A percentile compares a stretch with the other conserved stretches of the same genome.
phyloP scores from a whole-genome alignment of 2,329 filamentous ascomycete species.

The Fusarium continuum region DNA sequence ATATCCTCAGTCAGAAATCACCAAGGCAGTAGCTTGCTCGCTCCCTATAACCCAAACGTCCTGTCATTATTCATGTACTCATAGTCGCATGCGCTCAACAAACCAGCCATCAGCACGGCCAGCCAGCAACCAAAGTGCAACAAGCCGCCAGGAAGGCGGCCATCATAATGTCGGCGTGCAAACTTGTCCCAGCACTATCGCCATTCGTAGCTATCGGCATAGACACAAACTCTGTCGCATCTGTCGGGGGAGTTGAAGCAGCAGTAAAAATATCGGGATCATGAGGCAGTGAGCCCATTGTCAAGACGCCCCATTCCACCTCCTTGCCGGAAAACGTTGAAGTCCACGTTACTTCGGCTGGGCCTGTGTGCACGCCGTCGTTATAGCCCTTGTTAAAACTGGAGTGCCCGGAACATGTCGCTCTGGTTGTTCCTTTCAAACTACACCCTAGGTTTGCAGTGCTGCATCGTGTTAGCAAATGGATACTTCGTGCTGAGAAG shows the following conservation, averaged over 20 bases:
- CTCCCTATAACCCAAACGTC: neutral
- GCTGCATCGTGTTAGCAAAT: conserved; percentile 41
- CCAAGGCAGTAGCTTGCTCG: neutral
- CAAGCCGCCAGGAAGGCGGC: conserved; percentile 4
- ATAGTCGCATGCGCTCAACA: neutral
- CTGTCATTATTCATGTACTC: conserved; percentile 8
- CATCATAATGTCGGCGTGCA: neutral
- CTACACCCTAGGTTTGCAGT: conserved; percentile 56
- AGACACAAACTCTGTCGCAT: conserved; percentile 18
- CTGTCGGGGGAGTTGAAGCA: conserved; percentile 31
- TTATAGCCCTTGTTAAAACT: conserved; percentile 53
- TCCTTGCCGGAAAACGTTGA: conserved; percentile 54
- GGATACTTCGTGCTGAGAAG: neutral
- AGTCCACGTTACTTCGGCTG: conserved; percentile 56
- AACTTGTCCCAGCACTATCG: conserved; percentile 3
- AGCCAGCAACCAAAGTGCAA: conserved; percentile 1
- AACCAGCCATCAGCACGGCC: conserved; percentile 2
- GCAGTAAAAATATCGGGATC: conserved; percentile 42
- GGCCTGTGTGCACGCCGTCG: conserved; percentile 52
- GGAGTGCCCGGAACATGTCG: conserved; percentile 60
- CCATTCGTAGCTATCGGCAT: conserved; percentile 27
- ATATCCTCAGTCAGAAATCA: neutral
- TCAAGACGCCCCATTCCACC: conserved; percentile 57
- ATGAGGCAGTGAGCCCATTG: conserved; percentile 52
- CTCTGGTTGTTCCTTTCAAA: conserved; percentile 54